A percentile compares a stretch with the other conserved stretches of the same genome.
phyloP scores from a whole-genome alignment of 352 stramenopile species.

The Pythium plurisporium region DNA sequence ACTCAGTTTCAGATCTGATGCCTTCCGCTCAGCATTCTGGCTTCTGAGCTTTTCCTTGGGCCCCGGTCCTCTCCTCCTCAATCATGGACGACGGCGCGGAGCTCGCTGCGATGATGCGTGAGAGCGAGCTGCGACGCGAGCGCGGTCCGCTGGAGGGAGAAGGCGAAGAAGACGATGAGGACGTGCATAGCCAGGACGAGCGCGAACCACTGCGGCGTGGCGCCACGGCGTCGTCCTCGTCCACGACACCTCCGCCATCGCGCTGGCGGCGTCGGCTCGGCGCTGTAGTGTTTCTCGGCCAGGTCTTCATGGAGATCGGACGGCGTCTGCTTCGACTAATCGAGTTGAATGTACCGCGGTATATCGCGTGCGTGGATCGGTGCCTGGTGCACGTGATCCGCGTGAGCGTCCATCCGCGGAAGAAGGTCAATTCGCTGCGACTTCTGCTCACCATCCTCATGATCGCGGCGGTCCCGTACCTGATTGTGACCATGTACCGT shows the following conservation, averaged over 20 bases:
- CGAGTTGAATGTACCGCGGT: slow-evolving; percentile 42
- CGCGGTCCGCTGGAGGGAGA: slow-evolving; percentile 16
- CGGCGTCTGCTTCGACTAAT: slow-evolving; percentile 37
- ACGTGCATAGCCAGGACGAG: slow-evolving; percentile 2
- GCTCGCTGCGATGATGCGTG: slow-evolving; percentile 37
- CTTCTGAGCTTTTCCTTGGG: too few species aligned
- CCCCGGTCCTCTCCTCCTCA: too few species aligned
- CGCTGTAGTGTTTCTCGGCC: slow-evolving; percentile 39
- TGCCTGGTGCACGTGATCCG: slow-evolving; percentile 47
- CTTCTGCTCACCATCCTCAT: slow-evolving; percentile 37
- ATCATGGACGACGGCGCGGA: slow-evolving; percentile 40
- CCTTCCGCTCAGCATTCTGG: not conserved
- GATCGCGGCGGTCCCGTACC: slow-evolving; percentile 38
- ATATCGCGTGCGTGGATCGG: slow-evolving; percentile 45
- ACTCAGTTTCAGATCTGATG: slow-evolving; percentile 8
- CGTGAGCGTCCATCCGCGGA: slow-evolving; percentile 30
- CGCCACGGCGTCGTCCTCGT: not conserved
- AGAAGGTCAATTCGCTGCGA: slow-evolving; percentile 32
- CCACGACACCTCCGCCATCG: not conserved
- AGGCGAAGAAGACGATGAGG: slow-evolving; percentile 7
- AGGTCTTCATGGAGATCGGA: slow-evolving; percentile 47
- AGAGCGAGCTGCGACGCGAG: slow-evolving; percentile 28
- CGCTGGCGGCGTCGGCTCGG: slow-evolving; percentile 39
- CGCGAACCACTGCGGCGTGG: slow-evolving; percentile 9
- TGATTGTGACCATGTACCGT: slow-evolving; percentile 40